Conservation (phyloP, 306 rosid genomes). For the Trifolium repens region DNA sequence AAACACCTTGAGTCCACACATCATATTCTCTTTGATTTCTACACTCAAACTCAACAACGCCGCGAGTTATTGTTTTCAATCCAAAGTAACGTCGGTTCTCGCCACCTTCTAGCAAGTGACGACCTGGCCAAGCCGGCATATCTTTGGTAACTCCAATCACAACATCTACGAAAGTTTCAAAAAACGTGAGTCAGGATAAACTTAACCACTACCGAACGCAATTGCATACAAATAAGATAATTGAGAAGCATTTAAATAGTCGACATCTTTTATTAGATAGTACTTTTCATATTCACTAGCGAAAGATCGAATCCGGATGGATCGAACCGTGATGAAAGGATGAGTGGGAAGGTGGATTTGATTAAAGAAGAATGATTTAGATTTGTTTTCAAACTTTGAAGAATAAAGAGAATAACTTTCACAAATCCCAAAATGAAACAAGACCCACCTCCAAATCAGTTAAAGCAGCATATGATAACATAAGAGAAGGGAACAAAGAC, state of each 20-base stretch:
- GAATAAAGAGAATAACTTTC: slow-evolving; percentile 59
- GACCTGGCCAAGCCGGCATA: slow-evolving; percentile 98
- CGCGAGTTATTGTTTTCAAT: slow-evolving; percentile 73
- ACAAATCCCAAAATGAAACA: slow-evolving; percentile 82
- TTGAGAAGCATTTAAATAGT: background rate
- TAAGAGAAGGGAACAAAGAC: slow-evolving; percentile 12
- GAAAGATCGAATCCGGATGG: background rate
- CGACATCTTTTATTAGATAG: background rate
- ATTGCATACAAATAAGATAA: background rate
- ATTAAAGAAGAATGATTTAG: slow-evolving; percentile 45
- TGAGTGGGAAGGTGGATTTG: slow-evolving; percentile 29
- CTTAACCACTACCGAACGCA: background rate
- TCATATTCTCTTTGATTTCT: slow-evolving; percentile 86
- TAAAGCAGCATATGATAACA: slow-evolving; percentile 41
- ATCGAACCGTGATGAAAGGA: background rate
- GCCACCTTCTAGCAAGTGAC: slow-evolving; percentile 90
- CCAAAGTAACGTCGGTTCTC: slow-evolving; percentile 93
- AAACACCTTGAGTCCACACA: slow-evolving; percentile 92
- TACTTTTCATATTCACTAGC: background rate
- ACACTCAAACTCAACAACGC: slow-evolving; percentile 92
- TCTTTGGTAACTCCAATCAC: slow-evolving; percentile 82
- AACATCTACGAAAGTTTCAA: slow-evolving; percentile 57
- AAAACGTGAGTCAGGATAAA: background rate
- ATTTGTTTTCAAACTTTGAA: slow-evolving; percentile 43
- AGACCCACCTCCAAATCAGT: slow-evolving; percentile 85